Evolutionary conservation across 202 grass and related monocot species (phyloP).

Genomic region (Digitaria exilis): DNA sequence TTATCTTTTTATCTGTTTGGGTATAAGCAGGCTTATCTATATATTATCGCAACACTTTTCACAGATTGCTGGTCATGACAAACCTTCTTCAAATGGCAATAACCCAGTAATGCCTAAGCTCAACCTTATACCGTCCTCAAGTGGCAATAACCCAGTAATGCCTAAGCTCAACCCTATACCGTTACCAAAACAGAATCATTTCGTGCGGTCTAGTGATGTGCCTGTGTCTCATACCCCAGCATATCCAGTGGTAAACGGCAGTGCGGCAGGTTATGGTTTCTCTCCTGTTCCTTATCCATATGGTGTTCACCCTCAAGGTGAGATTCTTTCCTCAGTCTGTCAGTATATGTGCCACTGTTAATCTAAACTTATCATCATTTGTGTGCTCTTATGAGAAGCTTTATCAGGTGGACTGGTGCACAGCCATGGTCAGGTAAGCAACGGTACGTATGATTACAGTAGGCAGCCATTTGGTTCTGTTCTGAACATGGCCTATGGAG

Average conservation of each 20-base stretch:
- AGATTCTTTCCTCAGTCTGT: constrained; percentile 21
- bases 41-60: neutral
- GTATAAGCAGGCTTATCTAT: neutral
- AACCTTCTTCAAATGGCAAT: constrained; percentile 48
- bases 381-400: constrained; percentile 38
- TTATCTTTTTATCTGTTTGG: neutral
- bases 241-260: constrained; percentile 49
- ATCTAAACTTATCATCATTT: neutral
- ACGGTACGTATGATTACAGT: constrained; percentile 53
- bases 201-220: constrained; percentile 37
- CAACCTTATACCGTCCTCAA: constrained; percentile 45
- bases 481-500: constrained; percentile 30
- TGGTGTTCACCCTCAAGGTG: constrained; percentile 53
- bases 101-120: constrained; percentile 52
- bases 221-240: constrained; percentile 42
- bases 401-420: constrained; percentile 35
- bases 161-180: constrained; percentile 56
- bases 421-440: constrained; percentile 34
- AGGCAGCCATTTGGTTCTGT: constrained; percentile 59
- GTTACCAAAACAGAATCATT: constrained; percentile 51
- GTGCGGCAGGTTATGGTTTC: constrained; percentile 24
- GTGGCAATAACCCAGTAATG: constrained; percentile 52
- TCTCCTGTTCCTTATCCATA: constrained; percentile 27
- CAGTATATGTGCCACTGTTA: neutral
- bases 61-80: constrained; percentile 81